Evolutionary conservation across 2,329 filamentous ascomycete species (phyloP).

Genomic region (Alternaria ethzedia): DNA sequence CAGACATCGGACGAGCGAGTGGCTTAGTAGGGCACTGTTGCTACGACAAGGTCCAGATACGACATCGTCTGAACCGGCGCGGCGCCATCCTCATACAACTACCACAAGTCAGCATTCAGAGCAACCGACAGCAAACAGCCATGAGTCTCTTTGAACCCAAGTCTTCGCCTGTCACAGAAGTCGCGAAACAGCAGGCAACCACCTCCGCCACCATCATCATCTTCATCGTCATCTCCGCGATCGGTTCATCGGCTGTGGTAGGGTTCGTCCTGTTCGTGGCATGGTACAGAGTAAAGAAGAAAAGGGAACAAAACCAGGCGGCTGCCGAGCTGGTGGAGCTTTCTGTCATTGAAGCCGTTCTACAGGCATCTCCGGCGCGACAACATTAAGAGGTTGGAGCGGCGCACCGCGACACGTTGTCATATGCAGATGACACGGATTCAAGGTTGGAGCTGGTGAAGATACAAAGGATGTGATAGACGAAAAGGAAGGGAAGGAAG

Average conservation of each 20-base stretch:
- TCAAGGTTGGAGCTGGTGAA: neutral
- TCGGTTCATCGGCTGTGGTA: neutral
- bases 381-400: neutral
- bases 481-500: neutral
- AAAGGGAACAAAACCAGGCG: neutral
- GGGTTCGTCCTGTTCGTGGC: neutral
- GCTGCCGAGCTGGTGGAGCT: neutral
- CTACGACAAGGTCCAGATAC: neutral
- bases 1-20: neutral
- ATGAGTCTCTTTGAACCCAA: neutral
- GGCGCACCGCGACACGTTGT: neutral
- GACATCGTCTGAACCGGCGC: neutral
- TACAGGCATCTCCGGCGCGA: neutral
- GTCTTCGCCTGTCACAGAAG: neutral
- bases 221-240: neutral
- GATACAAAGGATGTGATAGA: neutral
- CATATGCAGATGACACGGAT: neutral
- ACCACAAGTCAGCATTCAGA: neutral
- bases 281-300: constrained; percentile 4
- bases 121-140: neutral
- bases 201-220: neutral
- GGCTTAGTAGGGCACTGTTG: neutral
- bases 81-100: neutral
- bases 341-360: neutral
- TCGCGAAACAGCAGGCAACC: neutral